Conservation (phyloP, 2,329 filamentous ascomycete genomes). For the Fusarium dlaminii region DNA sequence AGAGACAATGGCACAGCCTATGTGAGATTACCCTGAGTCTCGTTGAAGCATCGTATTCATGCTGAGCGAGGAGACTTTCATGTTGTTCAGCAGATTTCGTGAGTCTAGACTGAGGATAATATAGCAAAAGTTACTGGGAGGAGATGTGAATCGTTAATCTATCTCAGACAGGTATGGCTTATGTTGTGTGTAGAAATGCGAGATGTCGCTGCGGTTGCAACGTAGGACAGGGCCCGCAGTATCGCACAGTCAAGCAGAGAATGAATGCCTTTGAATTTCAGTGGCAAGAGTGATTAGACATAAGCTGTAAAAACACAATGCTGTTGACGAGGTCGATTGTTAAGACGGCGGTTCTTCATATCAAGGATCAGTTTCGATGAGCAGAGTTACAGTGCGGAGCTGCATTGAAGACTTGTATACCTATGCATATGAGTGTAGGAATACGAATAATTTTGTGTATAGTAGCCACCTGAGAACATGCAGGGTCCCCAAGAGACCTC, state of each 20-base stretch:
- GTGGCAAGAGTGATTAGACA: constrained; percentile 9
- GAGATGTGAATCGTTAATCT: constrained; percentile 11
- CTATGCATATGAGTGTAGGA: not conserved
- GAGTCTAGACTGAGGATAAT: not conserved
- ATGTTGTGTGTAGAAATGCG: constrained; percentile 27
- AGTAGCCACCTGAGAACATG: not conserved
- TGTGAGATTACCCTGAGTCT: constrained; percentile 9
- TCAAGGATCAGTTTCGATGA: not conserved
- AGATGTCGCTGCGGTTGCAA: constrained; percentile 38
- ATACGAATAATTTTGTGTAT: not conserved
- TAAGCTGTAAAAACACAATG: not conserved
- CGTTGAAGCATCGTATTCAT: not conserved
- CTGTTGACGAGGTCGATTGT: not conserved
- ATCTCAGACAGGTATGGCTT: constrained; percentile 25
- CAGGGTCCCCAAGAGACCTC: not conserved
- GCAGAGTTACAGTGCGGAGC: not conserved
- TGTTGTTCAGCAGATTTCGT: not conserved
- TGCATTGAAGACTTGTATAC: not conserved
- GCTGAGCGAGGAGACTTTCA: constrained; percentile 1
- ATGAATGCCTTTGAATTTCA: not conserved
- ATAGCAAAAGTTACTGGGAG: not conserved
- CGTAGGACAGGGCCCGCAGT: constrained; percentile 26
- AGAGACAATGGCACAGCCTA: constrained; percentile 23
- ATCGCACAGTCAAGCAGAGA: constrained; percentile 12
- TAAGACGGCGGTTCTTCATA: not conserved